phyloP scores from a whole-genome alignment of 495 filamentous ascomycete genomes.

The Emericellopsis terricola region DNA sequence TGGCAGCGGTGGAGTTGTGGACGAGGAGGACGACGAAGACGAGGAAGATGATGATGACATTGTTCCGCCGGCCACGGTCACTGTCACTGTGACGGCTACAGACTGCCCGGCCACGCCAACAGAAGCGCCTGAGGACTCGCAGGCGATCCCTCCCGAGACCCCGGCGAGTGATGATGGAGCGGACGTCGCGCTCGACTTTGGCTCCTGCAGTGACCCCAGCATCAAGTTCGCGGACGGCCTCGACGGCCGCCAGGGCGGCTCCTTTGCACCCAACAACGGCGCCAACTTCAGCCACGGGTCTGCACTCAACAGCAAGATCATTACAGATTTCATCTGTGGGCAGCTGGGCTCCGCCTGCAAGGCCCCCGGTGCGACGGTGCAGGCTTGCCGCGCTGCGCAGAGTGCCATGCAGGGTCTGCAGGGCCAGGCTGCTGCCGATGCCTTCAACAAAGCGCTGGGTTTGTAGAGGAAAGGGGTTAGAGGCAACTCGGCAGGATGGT shows the following conservation, averaged over 20 bases:
- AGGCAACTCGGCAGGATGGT: no score
- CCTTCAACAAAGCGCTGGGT: constrained; percentile 34
- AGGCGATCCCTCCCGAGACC: no score
- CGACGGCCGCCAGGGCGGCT: constrained; percentile 21
- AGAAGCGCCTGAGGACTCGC: no score
- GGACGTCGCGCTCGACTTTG: constrained; percentile 28
- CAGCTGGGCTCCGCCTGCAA: constrained; percentile 35
- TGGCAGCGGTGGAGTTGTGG: constrained; percentile 2
- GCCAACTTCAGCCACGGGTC: constrained; percentile 30
- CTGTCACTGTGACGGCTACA: not conserved
- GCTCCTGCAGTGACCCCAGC: constrained; percentile 30
- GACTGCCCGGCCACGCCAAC: no score
- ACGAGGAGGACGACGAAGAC: not conserved
- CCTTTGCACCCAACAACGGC: constrained; percentile 26
- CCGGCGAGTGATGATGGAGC: no score
- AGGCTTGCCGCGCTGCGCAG: constrained; percentile 26
- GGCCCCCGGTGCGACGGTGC: constrained; percentile 25
- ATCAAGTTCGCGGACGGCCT: constrained; percentile 34
- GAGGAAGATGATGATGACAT: not conserved
- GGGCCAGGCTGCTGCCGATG: constrained; percentile 37
- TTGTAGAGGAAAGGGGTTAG: no score
- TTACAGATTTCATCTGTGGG: constrained; percentile 46
- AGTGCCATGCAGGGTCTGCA: constrained; percentile 14
- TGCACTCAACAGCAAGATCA: constrained; percentile 42
- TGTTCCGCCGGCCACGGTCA: not conserved